A percentile compares a stretch with the other conserved stretches of the same genome.
Conservation (phyloP, 140 eudicot genomes). For the Senecio squalidus region DNA sequence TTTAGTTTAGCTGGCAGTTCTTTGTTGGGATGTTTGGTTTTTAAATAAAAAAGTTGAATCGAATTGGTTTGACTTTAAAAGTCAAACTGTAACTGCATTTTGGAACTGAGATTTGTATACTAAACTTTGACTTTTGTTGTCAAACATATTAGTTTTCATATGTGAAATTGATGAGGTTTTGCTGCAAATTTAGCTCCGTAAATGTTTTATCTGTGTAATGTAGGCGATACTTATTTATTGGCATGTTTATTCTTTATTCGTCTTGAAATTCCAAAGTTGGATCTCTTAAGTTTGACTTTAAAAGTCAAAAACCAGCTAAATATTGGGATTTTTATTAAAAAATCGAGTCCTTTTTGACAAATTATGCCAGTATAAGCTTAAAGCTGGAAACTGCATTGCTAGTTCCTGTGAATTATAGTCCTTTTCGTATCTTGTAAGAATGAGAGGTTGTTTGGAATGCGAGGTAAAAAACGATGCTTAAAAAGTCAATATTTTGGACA, state of each 20-base stretch:
- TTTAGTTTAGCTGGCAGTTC: not conserved
- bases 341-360: too few species aligned
- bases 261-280: not conserved
- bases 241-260: not conserved
- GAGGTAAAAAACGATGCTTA: not conserved
- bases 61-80: not conserved
- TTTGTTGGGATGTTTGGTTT: not conserved
- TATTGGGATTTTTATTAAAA: too few species aligned
- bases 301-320: not conserved
- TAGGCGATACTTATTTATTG: too few species aligned
- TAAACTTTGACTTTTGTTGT: too few species aligned
- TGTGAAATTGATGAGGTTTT: too few species aligned
- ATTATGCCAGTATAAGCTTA: too few species aligned
- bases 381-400: too few species aligned
- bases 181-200: not conserved
- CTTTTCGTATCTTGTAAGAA: not conserved
- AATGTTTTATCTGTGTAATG: too few species aligned
- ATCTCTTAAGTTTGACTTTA: not conserved
- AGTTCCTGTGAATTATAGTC: too few species aligned
- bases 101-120: not conserved
- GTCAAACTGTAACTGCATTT: not conserved
- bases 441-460: not conserved
- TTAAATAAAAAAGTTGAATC: not conserved
- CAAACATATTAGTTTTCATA: too few species aligned
- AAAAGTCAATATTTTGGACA: not conserved